A percentile compares a stretch with the other conserved stretches of the same genome.
Conservation (phyloP, 2,329 filamentous ascomycete genomes). For the Neonectria sp. region DNA sequence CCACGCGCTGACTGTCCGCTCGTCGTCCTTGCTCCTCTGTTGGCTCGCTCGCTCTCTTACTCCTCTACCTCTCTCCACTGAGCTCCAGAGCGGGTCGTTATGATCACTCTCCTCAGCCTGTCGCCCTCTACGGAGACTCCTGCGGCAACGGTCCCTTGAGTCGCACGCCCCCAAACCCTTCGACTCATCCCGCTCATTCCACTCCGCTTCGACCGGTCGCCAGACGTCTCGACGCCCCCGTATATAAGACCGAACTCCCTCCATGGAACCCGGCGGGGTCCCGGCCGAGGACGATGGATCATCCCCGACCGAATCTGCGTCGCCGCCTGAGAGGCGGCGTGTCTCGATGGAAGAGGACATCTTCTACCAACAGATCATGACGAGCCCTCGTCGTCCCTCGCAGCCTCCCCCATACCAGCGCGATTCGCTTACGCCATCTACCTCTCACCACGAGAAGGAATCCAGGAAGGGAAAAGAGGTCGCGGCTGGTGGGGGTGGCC, state of each 20-base stretch:
- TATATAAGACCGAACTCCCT: slow-evolving; percentile 47
- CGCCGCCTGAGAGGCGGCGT: slow-evolving; percentile 60
- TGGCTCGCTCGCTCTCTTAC: slow-evolving; percentile 44
- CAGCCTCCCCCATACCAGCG: slow-evolving; percentile 64
- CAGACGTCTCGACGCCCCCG: slow-evolving; percentile 36
- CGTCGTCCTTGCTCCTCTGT: slow-evolving; percentile 41
- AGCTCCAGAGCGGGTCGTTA: slow-evolving; percentile 55
- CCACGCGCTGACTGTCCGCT: slow-evolving; percentile 47
- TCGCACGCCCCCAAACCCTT: slow-evolving; percentile 44
- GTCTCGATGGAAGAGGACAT: slow-evolving; percentile 71
- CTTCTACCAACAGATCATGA: slow-evolving; percentile 68
- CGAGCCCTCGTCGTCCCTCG: slow-evolving; percentile 60
- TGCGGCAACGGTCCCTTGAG: slow-evolving; percentile 47
- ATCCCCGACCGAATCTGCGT: slow-evolving; percentile 49
- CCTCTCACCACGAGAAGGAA: slow-evolving; percentile 36
- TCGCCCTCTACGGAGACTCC: slow-evolving; percentile 54
- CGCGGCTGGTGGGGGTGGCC: slow-evolving; percentile 41
- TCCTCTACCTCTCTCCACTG: slow-evolving; percentile 47
- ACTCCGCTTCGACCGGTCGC: slow-evolving; percentile 42
- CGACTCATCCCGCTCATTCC: slow-evolving; percentile 40
- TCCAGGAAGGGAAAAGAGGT: slow-evolving; percentile 38
- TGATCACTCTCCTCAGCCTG: slow-evolving; percentile 51
- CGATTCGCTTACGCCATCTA: slow-evolving; percentile 38
- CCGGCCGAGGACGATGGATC: slow-evolving; percentile 53
- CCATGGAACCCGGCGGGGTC: slow-evolving; percentile 54